Percentiles rank a stretch among this genome's conserved stretches.
These are phyloP conservation scores for Phyllostachys edulis DNA, from an alignment of 176 grass and related monocot species.

Conservation along the genomic window DNA sequence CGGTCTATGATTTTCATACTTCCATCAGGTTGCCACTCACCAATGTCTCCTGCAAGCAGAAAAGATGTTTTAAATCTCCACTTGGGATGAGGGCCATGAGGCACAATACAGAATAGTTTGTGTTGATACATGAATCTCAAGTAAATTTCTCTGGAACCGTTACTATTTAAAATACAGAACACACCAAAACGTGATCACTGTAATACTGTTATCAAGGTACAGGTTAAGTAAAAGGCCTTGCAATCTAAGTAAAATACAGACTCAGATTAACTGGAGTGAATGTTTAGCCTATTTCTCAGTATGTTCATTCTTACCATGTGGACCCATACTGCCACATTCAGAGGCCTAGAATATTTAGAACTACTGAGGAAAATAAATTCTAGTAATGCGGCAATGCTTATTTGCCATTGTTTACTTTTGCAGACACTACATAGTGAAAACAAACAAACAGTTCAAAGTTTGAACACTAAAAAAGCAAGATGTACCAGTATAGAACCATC, in stretches of 20 bases:
- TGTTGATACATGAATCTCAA: background rate
- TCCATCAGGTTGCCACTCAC: conserved; percentile 89
- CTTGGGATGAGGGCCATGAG: background rate
- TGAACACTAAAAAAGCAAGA: background rate
- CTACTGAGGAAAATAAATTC: background rate
- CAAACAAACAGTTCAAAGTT: background rate
- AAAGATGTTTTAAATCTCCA: conserved; percentile 3
- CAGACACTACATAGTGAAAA: background rate
- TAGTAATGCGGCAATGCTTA: background rate
- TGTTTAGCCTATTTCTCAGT: background rate
- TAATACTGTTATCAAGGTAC: background rate
- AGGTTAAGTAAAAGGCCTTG: background rate
- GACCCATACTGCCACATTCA: background rate
- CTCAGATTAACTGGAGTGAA: background rate
- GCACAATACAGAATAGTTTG: conserved; percentile 13
- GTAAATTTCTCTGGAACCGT: background rate
- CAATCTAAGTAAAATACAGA: background rate
- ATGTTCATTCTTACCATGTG: background rate
- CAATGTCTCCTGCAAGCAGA: conserved; percentile 73
- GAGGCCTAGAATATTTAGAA: background rate
- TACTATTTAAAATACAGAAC: background rate
- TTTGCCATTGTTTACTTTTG: conserved; percentile 11
- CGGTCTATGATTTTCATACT: conserved; percentile 93
- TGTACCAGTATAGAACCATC: conserved; percentile 89
- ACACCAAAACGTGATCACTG: conserved; percentile 1